Evolutionary conservation across 1,284 basidiomycete genomes (phyloP).

Genomic region (Cutaneotrichosporon curvatum): DNA sequence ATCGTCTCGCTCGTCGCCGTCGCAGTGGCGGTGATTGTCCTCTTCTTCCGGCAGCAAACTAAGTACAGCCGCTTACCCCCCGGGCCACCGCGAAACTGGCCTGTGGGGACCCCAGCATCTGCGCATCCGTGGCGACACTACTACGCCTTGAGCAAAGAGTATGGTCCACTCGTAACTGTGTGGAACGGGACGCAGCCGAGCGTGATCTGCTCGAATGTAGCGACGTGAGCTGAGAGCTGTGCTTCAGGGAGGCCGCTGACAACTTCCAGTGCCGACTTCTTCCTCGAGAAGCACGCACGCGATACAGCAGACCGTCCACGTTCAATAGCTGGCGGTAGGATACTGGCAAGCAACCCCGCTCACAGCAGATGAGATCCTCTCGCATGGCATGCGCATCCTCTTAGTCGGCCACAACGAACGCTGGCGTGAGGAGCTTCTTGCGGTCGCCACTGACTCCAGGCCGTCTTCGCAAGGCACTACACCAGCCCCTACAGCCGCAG

Average conservation of each 20-base stretch:
- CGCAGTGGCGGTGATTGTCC: no score
- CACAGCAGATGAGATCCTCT: slow-evolving; percentile 44
- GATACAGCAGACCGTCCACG: slow-evolving; percentile 51
- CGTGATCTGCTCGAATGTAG: slow-evolving; percentile 3
- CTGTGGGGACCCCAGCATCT: no score
- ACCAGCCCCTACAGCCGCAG: slow-evolving; percentile 53
- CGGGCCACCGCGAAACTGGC: no score
- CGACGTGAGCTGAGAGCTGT: background rate
- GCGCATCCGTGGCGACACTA: slow-evolving; percentile 6
- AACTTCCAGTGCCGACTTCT: background rate
- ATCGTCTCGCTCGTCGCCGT: no score
- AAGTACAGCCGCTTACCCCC: no score
- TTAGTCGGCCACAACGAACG: slow-evolving; percentile 6
- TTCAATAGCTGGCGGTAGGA: slow-evolving; percentile 47
- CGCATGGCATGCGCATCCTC: slow-evolving; percentile 6
- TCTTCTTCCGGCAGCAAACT: no score
- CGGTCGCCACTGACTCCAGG: background rate
- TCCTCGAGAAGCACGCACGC: slow-evolving; percentile 55
- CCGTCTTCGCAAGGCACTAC: slow-evolving; percentile 50
- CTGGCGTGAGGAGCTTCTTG: slow-evolving; percentile 1
- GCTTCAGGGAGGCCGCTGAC: no score
- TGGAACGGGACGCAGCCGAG: slow-evolving; percentile 2
- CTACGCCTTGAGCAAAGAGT: slow-evolving; percentile 3
- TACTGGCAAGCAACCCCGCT: no score
- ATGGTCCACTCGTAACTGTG: slow-evolving; percentile 7